A percentile compares a stretch with the other conserved stretches of the same genome.
Conservation (phyloP, 306 rosid species). For the Glycine soja region DNA sequence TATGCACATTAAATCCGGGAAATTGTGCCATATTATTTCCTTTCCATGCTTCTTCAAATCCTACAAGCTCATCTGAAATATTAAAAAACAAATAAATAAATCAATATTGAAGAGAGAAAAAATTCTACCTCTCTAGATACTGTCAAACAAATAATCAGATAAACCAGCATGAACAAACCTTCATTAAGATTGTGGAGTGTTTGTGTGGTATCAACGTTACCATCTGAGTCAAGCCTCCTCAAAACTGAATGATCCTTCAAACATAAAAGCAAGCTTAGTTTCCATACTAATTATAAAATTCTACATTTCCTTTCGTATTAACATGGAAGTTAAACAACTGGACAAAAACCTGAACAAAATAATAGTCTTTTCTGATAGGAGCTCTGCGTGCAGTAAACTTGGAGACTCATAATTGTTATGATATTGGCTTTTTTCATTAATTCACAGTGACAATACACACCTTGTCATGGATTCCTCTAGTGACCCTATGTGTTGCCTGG, state of each 20-base stretch:
- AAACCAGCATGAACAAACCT: constrained; percentile 56
- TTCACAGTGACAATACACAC: constrained; percentile 50
- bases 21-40: constrained; percentile 53
- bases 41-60: constrained; percentile 83
- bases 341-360: not conserved
- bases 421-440: no score
- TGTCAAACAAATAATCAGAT: not conserved
- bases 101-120: not conserved
- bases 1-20: constrained; percentile 48
- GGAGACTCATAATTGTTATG: no score
- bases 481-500: constrained; percentile 77
- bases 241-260: constrained; percentile 82
- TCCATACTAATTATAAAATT: not conserved
- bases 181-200: constrained; percentile 81
- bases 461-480: constrained; percentile 87
- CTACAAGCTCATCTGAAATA: constrained; percentile 70
- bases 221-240: constrained; percentile 79
- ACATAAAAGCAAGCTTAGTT: constrained; percentile 16
- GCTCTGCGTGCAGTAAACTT: no score
- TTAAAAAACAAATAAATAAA: not conserved
- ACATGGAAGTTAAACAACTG: not conserved
- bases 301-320: not conserved
- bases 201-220: constrained; percentile 71
- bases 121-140: not conserved
- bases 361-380: not conserved